These are phyloP conservation scores for Fomitiporia mediterranea DNA, from an alignment of 1,284 basidiomycete genomes.

Conservation along the genomic window DNA sequence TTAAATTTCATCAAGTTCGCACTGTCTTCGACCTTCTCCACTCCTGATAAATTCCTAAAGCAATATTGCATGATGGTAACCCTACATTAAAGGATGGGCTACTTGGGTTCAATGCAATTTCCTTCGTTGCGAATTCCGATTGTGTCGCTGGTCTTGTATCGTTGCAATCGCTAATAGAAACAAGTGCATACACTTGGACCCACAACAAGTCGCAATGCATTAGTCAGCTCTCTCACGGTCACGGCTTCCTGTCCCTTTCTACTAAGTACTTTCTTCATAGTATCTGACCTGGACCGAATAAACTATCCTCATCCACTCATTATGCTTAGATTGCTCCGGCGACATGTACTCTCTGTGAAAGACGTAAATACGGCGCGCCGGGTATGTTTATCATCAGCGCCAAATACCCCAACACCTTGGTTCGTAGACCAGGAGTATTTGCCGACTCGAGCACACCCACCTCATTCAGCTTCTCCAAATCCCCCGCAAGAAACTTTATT, in stretches of 20 bases:
- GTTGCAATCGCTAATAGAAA: no score
- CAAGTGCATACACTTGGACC: neutral
- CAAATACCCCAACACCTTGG: constrained; percentile 19
- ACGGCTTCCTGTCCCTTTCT: neutral
- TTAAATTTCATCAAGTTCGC: no score
- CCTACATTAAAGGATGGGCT: no score
- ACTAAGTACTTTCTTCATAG: no score
- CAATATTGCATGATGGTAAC: no score
- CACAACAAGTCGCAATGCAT: neutral
- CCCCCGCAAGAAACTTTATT: constrained; percentile 7
- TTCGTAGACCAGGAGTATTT: constrained; percentile 21
- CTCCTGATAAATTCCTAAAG: no score
- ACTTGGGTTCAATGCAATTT: no score
- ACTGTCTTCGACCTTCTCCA: no score
- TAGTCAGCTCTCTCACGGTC: neutral
- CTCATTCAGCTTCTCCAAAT: constrained; percentile 5
- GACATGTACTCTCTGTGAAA: neutral
- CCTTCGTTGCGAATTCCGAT: no score
- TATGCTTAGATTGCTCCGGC: constrained; percentile 5
- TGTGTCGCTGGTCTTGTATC: no score
- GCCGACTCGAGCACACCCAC: constrained; percentile 10
- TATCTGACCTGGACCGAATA: neutral
- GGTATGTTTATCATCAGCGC: neutral
- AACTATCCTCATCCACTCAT: neutral
- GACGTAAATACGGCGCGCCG: neutral